Conservation (phyloP, 2,329 filamentous ascomycete genomes). For the Lachnellula cervina region DNA sequence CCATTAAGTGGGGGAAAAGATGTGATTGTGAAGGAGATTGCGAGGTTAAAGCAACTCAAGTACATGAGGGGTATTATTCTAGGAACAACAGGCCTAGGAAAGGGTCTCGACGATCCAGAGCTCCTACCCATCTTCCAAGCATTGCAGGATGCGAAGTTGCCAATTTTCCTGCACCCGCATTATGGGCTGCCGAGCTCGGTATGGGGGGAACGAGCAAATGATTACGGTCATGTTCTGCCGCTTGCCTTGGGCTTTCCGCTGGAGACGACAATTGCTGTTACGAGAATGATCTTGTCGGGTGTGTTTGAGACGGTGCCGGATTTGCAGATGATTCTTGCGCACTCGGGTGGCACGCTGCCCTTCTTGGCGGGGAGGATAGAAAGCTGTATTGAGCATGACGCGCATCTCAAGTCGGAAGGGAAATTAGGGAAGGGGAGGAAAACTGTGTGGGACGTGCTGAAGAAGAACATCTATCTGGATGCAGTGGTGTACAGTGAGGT, state of each 20-base stretch:
- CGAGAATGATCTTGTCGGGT: conserved; percentile 79
- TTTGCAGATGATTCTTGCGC: conserved; percentile 73
- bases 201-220: conserved; percentile 65
- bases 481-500: conserved; percentile 79
- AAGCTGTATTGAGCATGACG: conserved; percentile 80
- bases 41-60: conserved; percentile 54
- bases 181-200: conserved; percentile 80
- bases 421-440: conserved; percentile 45
- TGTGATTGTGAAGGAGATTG: conserved; percentile 60
- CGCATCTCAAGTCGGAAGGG: conserved; percentile 62
- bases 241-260: conserved; percentile 84
- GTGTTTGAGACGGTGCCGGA: conserved; percentile 72
- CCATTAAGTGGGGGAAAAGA: conserved; percentile 65
- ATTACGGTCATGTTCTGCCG: conserved; percentile 84
- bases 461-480: conserved; percentile 80
- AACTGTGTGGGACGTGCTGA: conserved; percentile 59
- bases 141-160: conserved; percentile 57
- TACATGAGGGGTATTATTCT: conserved; percentile 83
- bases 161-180: conserved; percentile 86
- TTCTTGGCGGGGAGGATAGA: conserved; percentile 87
- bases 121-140: conserved; percentile 69
- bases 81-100: conserved; percentile 75
- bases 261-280: conserved; percentile 87
- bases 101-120: conserved; percentile 71
- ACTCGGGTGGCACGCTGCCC: conserved; percentile 82